Base-by-base conservation (phyloP, 768 basidiomycete genomes). In the Hericium rajendrae region DNA sequence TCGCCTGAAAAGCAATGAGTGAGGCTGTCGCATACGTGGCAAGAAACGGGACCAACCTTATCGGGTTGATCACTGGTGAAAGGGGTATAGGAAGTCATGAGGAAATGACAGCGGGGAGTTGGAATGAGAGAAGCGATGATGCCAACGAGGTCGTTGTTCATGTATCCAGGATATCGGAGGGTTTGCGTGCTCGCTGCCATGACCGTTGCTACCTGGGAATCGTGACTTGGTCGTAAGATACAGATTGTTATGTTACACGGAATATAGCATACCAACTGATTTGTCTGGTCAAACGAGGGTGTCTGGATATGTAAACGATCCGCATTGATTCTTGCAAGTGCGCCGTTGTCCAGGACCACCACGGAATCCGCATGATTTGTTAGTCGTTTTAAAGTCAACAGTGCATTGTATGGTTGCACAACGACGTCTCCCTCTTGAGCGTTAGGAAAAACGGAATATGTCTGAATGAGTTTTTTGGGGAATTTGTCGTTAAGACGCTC, bases 91-190 rank as follows among this genome's bases (percentile, higher is more conserved):
- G 93, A 93, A 10, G 97, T 98, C 91, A 94, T 95, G 53, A 99
- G 79, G 78, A 97, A 97, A 71, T 99, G 95, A 68, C 94, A 97
- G 52, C 94, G 81, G 26, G 95, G 95, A 3, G 95, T 97, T 2
- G 95, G 95, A 62, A 99, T 97, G 54, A 99, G 81, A 15, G 91
- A 93, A 6, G 95, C 94, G 56, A 98, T 88, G 61, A 99, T 94
- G 26, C 94, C 92, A 62, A 97, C 94, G 39, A 98, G 82, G 67
- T 99, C 95, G 65, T 97, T 99, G 77, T 98, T 97, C 94, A 97
- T 98, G 72, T 97, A 97, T 52, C 93, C 91, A 0, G 95, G 95
- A 73, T 97, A 99, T 65, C 95, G 83, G 24, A 99, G 80, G 13
- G 95, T 98, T 66, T 94, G 92, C 0, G 95, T 99, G 60, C 91